Conservation (phyloP, 768 basidiomycete genomes). For the Sporobolomyces pararoseus region DNA sequence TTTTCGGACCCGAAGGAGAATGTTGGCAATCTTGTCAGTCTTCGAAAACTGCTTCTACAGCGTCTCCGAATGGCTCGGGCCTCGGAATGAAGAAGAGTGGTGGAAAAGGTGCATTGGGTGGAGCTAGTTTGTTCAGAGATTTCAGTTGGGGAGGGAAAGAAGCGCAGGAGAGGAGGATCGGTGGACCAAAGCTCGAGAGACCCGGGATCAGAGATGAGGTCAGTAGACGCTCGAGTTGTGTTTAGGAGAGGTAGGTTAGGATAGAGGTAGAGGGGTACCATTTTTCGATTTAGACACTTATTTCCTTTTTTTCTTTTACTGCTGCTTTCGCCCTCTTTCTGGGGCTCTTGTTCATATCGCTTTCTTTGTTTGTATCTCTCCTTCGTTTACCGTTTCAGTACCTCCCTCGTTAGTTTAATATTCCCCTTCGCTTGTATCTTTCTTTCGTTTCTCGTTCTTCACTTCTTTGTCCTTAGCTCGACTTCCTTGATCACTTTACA, state of each 20-base stretch:
- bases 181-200: neutral
- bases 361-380: neutral
- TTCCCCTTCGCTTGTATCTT: neutral
- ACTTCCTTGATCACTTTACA: neutral
- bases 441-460: neutral
- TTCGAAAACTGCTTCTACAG: neutral
- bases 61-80: neutral
- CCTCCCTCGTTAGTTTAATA: neutral
- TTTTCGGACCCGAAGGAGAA: conserved; percentile 8
- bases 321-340: neutral
- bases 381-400: neutral
- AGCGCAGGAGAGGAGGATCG: conserved; percentile 14
- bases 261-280: neutral
- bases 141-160: conserved; percentile 17
- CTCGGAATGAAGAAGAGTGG: neutral
- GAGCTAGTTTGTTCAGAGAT: conserved; percentile 3
- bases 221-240: conserved; percentile 6
- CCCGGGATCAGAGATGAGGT: conserved; percentile 9
- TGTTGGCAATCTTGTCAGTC: conserved; percentile 1
- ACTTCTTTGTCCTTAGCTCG: neutral
- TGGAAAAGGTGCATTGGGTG: neutral
- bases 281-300: neutral
- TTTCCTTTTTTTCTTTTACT: neutral
- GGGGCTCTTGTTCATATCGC: neutral
- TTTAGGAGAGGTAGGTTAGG: neutral